A percentile compares a stretch with the other conserved stretches of the same genome.
Conservation (phyloP, 2,329 filamentous ascomycete genomes). For the Colletotrichum magnum region DNA sequence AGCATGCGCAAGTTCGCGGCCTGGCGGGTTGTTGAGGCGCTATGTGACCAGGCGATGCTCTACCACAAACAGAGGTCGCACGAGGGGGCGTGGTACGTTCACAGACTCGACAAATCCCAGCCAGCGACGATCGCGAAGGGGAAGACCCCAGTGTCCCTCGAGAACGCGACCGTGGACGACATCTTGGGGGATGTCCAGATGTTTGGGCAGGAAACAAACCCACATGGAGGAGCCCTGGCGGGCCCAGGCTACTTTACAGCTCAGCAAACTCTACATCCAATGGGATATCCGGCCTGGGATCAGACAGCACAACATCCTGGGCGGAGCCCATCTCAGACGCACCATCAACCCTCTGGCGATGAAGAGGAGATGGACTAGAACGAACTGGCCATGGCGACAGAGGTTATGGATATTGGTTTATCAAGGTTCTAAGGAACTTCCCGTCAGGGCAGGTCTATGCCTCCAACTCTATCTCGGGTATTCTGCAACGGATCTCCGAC, state of each 20-base stretch:
- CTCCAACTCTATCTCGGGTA: too few relatives aligned
- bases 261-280: constrained; percentile 10
- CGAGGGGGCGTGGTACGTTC: constrained; percentile 43
- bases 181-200: constrained; percentile 39
- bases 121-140: background rate
- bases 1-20: constrained; percentile 39
- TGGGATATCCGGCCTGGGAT: constrained; percentile 9
- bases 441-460: too few relatives aligned
- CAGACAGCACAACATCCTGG: background rate
- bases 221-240: background rate
- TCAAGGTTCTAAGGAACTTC: too few relatives aligned
- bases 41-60: constrained; percentile 42
- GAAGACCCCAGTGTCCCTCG: background rate
- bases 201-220: constrained; percentile 31
- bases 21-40: constrained; percentile 41
- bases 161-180: constrained; percentile 35
- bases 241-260: constrained; percentile 12
- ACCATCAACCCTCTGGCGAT: background rate
- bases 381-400: background rate
- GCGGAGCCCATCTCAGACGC: background rate
- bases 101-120: constrained; percentile 40
- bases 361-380: background rate
- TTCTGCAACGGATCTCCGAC: too few relatives aligned
- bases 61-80: constrained; percentile 38
- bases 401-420: too few relatives aligned